Base-by-base conservation (phyloP, 768 basidiomycete genomes). In the Lactarius akahatsu region DNA sequence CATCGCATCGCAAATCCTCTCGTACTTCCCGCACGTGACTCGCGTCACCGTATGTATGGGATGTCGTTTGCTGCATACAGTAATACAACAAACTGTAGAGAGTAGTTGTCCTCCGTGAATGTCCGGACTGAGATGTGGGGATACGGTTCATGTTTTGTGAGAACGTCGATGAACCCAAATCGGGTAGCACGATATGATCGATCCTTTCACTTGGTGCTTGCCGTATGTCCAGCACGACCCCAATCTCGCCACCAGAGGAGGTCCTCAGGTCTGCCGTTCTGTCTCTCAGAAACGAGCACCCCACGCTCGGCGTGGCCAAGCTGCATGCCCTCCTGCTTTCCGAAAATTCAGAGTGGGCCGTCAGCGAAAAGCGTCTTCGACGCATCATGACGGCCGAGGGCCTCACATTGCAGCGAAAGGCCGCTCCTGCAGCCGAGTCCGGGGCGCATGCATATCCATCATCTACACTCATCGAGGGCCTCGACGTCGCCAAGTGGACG, bases 351-450 rank as follows among this genome's bases (percentile, higher is more conserved):
- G 79, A 82, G 28, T 95, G 92, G 91, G 75, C 82, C 0, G 90
- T 94, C 69, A 91, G 91, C 74, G 94, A 95, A 76, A 94, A 93
- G 72, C 84, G 94, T 28, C 82, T 89, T 4, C 79, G 87, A 57
- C 94, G 91, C 75, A 77, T 90, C 57, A 77, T 94, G 2, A 87
- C 90, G 69, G 78, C 73, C 23, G 82, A 85, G 65, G 86, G 85
- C 0, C 78, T 88, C 38, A 76, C 84, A 26, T 73, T 64, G 54
- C 71, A 68, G 32, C 34, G 62, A n/a, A 68, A 69, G 64, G 41
- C 50, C 47, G 80, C 74, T 90, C 86, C 8, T 34, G 79, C 81
- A 28, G 80, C 95, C 8, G 85, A 93, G 11, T 79, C 83, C 54
- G 89, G 50, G 26, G 26, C 26, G 57, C 64, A 71, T 20, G 74